Evolutionary conservation across 164 flowering plant genomes (phyloP), one percentile per base, ranked within the genome.

Genomic region (Chimonanthus salicifolius): DNA sequence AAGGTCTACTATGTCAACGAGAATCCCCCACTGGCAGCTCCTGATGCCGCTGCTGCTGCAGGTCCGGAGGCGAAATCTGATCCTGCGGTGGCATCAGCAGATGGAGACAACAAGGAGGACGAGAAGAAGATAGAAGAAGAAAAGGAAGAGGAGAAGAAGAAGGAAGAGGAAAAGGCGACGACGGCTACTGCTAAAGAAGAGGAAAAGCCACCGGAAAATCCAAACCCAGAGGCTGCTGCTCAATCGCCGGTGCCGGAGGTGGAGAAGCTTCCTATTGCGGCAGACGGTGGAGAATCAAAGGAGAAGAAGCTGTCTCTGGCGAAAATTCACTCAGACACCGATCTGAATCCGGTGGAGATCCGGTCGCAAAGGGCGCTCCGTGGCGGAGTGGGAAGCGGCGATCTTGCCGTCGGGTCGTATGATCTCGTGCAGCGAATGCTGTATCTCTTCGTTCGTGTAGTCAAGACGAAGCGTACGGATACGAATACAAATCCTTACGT

Each of bases 381-480:
- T 45, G 60, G 60, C 7, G 4, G 74, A 15, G 86, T 33, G 33
- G 33, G 33, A 33, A 64, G 80, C 69, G 4, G 74, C n/a, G 85
- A 80, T 63, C 84, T 86, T 4, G 75, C 82, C 67, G 79, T 87
- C 2, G 80, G 77, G 45, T 76, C 88, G 0, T 89, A 80, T 74
- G 99, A 94, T 85, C 91, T 94, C 0, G 97, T 94, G 0, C 91
- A 90, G 44, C 86, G 85, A 0, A 89, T 91, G 94, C 89, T 89
- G 48, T 94, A 88, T 74, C 87, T 94, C 3, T 94, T 78, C 72
- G 93, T 88, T 3, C 90, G 97, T 0, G 89, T 91, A 0, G 85
- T 91, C 21, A 94, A 94, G 72, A 92, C 90, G 0, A 92, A 90
- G 58, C 77, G 78, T 7, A 54, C 78, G 9, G 62, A 49, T 49